Evolutionary conservation across 805 yeast species (phyloP).

Genomic region (Saturnispora hagleri): DNA sequence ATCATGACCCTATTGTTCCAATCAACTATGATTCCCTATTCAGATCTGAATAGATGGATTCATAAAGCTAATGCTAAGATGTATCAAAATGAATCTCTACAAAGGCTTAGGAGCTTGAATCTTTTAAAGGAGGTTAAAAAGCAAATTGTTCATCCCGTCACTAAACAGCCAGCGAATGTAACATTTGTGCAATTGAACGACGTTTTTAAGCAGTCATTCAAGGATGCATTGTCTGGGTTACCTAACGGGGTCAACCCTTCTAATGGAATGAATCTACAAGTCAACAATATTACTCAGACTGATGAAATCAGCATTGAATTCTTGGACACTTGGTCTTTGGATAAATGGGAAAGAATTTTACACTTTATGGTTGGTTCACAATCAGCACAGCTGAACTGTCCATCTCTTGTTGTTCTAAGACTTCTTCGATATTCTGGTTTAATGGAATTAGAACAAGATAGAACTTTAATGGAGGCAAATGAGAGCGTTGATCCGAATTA

Average conservation of each 20-base stretch:
- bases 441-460: constrained; percentile 57
- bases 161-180: constrained; percentile 25
- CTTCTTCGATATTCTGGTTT: constrained; percentile 72
- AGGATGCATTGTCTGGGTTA: constrained; percentile 73
- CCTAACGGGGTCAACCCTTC: constrained; percentile 8
- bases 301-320: constrained; percentile 48
- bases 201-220: constrained; percentile 64
- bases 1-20: constrained; percentile 81
- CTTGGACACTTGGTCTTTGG: constrained; percentile 71
- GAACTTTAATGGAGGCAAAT: constrained; percentile 21
- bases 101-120: constrained; percentile 67
- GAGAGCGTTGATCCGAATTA: constrained; percentile 15
- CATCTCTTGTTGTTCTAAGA: constrained; percentile 74
- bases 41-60: constrained; percentile 70
- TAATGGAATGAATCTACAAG: neutral
- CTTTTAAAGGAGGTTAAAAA: constrained; percentile 49
- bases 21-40: constrained; percentile 58
- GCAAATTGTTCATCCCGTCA: constrained; percentile 28
- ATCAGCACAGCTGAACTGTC: constrained; percentile 39
- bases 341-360: constrained; percentile 88
- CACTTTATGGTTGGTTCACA: constrained; percentile 98
- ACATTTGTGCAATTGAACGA: constrained; percentile 48
- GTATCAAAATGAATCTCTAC: constrained; percentile 66
- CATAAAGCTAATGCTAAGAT: constrained; percentile 33
- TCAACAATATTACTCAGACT: constrained; percentile 4